Conservation (phyloP, 768 basidiomycete species). For the Boletus eberwhitei region DNA sequence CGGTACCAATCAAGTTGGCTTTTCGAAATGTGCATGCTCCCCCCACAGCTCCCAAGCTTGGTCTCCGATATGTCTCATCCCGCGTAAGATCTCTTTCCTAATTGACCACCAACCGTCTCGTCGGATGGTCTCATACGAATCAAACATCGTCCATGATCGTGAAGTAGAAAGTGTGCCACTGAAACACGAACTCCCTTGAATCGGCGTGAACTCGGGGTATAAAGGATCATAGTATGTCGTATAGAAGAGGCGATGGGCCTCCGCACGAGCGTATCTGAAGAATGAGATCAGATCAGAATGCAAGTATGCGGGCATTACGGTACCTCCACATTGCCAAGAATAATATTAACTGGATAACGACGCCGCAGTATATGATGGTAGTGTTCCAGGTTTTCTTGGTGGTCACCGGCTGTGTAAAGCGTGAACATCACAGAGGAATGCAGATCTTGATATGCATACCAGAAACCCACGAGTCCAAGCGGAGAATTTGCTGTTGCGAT, state of each 20-base stretch:
- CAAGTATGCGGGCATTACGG: slow-evolving; percentile 13
- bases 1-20: slow-evolving; percentile 25
- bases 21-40: slow-evolving; percentile 26
- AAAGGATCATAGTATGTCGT: slow-evolving; percentile 78
- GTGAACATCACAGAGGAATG: slow-evolving; percentile 6
- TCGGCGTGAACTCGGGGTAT: slow-evolving; percentile 64
- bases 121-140: slow-evolving; percentile 37
- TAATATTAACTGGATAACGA: slow-evolving; percentile 46
- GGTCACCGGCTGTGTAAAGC: slow-evolving; percentile 15
- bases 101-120: slow-evolving; percentile 42
- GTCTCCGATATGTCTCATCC: slow-evolving; percentile 36
- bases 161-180: slow-evolving; percentile 33
- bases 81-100: slow-evolving; percentile 37
- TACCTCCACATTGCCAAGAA: slow-evolving; percentile 59
- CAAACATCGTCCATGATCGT: slow-evolving; percentile 37
- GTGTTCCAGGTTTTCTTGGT: slow-evolving; percentile 23
- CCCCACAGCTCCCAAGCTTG: slow-evolving; percentile 46
- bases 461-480: slow-evolving; percentile 36
- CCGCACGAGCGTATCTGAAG: slow-evolving; percentile 43
- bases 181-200: slow-evolving; percentile 32
- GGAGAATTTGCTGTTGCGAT: slow-evolving; percentile 33
- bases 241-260: slow-evolving; percentile 57
- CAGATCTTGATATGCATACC: slow-evolving; percentile 32
- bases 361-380: slow-evolving; percentile 33
- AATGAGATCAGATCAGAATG: slow-evolving; percentile 7